These are phyloP conservation scores for Alectoria sarmentosa DNA, from an alignment of 495 filamentous ascomycete species.

Conservation along the genomic window DNA sequence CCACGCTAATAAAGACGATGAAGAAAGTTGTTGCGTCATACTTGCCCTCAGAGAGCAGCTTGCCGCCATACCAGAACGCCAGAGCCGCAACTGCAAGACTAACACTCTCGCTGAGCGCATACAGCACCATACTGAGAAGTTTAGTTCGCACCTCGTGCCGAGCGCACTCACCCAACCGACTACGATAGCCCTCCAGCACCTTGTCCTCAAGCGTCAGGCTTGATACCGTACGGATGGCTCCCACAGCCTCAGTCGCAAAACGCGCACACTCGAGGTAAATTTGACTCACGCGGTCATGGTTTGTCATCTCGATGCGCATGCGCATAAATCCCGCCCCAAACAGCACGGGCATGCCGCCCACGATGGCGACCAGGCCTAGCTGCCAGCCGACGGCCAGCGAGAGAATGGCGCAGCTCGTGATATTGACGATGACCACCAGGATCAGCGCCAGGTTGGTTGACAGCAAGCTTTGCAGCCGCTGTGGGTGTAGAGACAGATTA, in stretches of 20 bases:
- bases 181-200: neutral
- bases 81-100: too few relatives aligned
- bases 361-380: neutral
- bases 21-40: too few relatives aligned
- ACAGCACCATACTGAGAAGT: neutral
- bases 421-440: conserved; percentile 39
- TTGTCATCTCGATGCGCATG: neutral
- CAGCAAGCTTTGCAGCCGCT: conserved; percentile 37
- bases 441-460: conserved; percentile 41
- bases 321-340: neutral
- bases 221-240: neutral
- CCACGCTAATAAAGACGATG: too few relatives aligned
- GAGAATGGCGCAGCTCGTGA: conserved; percentile 43
- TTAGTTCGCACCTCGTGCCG: neutral
- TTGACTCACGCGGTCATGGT: neutral
- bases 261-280: neutral
- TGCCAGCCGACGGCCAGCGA: neutral
- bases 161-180: neutral
- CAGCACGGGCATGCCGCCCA: neutral
- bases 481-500: neutral
- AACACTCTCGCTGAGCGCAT: neutral
- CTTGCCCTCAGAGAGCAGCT: too few relatives aligned
- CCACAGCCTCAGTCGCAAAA: neutral
- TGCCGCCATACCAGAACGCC: too few relatives aligned
- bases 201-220: neutral